Evolutionary conservation across 2,329 filamentous ascomycete species (phyloP), one percentile per base, ranked within the genome.

Genomic region (Domatiomyces catenatus): DNA sequence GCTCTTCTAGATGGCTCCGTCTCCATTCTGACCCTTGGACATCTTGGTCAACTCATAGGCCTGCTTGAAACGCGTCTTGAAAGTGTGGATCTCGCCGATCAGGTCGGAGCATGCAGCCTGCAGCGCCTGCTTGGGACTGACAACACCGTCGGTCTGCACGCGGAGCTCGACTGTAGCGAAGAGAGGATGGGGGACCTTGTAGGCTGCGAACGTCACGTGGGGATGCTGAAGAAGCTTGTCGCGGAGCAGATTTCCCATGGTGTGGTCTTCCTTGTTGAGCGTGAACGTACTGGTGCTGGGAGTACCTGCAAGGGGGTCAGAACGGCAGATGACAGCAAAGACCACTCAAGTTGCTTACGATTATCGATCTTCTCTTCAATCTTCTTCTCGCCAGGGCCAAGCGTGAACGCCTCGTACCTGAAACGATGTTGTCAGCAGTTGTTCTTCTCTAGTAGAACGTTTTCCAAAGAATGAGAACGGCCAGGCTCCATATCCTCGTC

Each of bases 181-280:
- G 42, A 71, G 61, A 26, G 69, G 69, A 57, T 71, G 69, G 17
- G 69, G 68, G 12, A 28, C 77, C 55, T 67, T 83, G 75, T 98
- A 98, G 10, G 84, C 92, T 53, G 89, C 82, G 75, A 96, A 94
- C 60, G 84, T 73, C 60, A 98, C 84, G 64, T 93, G 83, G 17
- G 80, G 77, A 61, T 86, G 84, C 66, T 85, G 81, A 70, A 92
- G 81, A 51, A 98, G 83, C 61, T 90, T 86, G 62, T 86, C 82
- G 46, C 84, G 79, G 51, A 98, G 76, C 50, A 98, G 76, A 67
- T 98, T 95, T 60, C 83, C 92, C 22, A 98, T 78, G 1, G 90
- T 95, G 70, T 95, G 90, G 61, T 98, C 92, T 67, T 98, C 92
- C 68, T 95, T 96, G 69, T 87, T 86, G 69, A 98, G 81, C 52